A percentile compares a stretch with the other conserved stretches of the same genome.
Conservation (phyloP, 345 rosid genomes). For the Cardiospermum halicacabum region DNA sequence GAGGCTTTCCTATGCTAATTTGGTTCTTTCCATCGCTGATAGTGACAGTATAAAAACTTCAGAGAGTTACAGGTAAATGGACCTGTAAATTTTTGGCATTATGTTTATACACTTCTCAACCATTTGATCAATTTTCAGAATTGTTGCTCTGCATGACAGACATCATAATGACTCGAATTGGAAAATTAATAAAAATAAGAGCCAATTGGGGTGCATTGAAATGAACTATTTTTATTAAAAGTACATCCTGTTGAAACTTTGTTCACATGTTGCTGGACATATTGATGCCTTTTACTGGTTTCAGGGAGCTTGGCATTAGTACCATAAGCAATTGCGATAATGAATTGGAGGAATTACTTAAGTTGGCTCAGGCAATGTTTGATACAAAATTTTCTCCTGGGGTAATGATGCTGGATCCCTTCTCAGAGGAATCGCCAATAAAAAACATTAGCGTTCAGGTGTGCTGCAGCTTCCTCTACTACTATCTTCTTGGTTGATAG, state of each 20-base stretch:
- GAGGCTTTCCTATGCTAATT: slow-evolving; percentile 83
- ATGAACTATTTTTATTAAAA: background rate
- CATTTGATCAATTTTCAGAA: background rate
- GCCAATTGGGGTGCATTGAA: background rate
- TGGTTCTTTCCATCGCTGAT: slow-evolving; percentile 86
- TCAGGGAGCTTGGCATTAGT: slow-evolving; percentile 79
- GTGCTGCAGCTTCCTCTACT: slow-evolving; percentile 17
- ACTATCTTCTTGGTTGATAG: background rate
- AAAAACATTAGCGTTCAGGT: slow-evolving; percentile 81
- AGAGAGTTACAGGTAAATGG: slow-evolving; percentile 88
- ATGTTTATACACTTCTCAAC: background rate
- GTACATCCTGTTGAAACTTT: slow-evolving; percentile 1
- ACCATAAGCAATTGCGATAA: slow-evolving; percentile 55
- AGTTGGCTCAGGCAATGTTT: slow-evolving; percentile 77
- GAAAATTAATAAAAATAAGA: background rate
- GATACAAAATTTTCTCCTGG: slow-evolving; percentile 89
- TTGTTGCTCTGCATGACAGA: background rate
- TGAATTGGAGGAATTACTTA: slow-evolving; percentile 66
- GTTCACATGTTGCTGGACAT: background rate
- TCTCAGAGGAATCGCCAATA: slow-evolving; percentile 73
- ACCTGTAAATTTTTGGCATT: too few species aligned
- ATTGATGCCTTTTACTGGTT: slow-evolving; percentile 4
- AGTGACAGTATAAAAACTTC: slow-evolving; percentile 47
- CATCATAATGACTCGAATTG: background rate
- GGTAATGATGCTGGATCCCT: slow-evolving; percentile 72